These are phyloP conservation scores for Aeschynomene evenia DNA, from an alignment of 306 rosid species.

Conservation along the genomic window DNA sequence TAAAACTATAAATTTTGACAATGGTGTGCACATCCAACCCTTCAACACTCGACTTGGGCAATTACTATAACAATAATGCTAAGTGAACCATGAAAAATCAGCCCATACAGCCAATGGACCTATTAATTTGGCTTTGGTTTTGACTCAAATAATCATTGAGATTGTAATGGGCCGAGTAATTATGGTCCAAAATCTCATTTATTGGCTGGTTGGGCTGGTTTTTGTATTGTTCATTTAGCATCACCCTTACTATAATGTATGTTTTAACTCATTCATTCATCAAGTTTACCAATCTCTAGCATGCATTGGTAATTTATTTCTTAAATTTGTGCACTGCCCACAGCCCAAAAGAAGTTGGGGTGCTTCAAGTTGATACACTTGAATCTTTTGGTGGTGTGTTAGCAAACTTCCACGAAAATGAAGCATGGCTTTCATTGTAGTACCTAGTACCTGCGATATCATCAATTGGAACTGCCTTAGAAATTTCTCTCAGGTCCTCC, in stretches of 20 bases:
- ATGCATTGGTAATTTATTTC: background rate
- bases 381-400: constrained; percentile 51
- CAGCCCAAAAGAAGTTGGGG: constrained; percentile 20
- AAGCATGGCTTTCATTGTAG: background rate
- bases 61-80: too few species aligned
- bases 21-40: too few species aligned
- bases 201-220: too few species aligned
- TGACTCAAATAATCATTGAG: too few species aligned
- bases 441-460: constrained; percentile 53
- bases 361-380: constrained; percentile 23
- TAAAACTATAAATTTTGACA: background rate
- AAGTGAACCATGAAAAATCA: too few species aligned
- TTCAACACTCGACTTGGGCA: too few species aligned
- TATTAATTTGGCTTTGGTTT: too few species aligned
- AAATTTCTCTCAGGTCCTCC: constrained; percentile 47
- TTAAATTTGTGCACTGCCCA: background rate
- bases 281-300: background rate
- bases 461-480: constrained; percentile 44
- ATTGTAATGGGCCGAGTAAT: too few species aligned
- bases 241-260: too few species aligned
- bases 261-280: background rate
- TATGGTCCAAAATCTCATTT: too few species aligned
- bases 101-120: too few species aligned
- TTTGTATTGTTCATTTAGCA: too few species aligned
- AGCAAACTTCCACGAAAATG: constrained; percentile 42